Base-by-base conservation (phyloP, 768 basidiomycete genomes). In the Calocera viscosa region DNA sequence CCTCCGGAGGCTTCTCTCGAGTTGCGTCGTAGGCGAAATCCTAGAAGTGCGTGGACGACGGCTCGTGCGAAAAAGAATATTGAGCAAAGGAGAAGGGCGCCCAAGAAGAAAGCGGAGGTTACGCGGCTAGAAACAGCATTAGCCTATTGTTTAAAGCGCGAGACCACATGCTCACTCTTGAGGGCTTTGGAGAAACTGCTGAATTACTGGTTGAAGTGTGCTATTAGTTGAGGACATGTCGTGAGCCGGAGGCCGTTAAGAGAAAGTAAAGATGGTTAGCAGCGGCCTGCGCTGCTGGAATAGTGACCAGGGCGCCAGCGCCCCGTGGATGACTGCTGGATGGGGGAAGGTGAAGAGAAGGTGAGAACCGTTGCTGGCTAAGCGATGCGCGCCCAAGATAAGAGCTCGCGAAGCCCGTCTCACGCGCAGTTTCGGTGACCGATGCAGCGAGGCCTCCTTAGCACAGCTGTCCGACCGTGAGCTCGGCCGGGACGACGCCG, bases 281-380 rank as follows among this genome's bases (percentile, higher is more conserved):
- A 60, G 53, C 53, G 53, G 24, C 53, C 53, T 60, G 53, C 53
- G 53, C 53, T 49, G 49, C 49, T 60, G 53, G 53, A 60, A 30
- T 60, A 26, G 22, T 11, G 30, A 32, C 26, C 53, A 60, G 53
- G 53, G 53, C 53, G 53, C 53, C 53, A 5, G 53, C 53, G 53
- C 53, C 53, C 53, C 53, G 53, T 60, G 53, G 64, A 66, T 64
- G 30, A 53, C 60, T 63, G 67, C 49, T 60, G 67, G 64, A 68
- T 47, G 26, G 35, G 64, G n/a, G 65, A 49, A 34, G 65, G 63
- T 7, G 26, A 39, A 2, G 64, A 63, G 24, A 65, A 68, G 64
- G 38, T 65, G 32, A 43, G 43, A 49, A 60, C 26, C 30, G 24
- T 19, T 26, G 30, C 53, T 16, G 26, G 24, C 43, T 47, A 60